These are phyloP conservation scores for Calonectria pauciramosa DNA, from an alignment of 2,329 filamentous ascomycete species.

Conservation along the genomic window DNA sequence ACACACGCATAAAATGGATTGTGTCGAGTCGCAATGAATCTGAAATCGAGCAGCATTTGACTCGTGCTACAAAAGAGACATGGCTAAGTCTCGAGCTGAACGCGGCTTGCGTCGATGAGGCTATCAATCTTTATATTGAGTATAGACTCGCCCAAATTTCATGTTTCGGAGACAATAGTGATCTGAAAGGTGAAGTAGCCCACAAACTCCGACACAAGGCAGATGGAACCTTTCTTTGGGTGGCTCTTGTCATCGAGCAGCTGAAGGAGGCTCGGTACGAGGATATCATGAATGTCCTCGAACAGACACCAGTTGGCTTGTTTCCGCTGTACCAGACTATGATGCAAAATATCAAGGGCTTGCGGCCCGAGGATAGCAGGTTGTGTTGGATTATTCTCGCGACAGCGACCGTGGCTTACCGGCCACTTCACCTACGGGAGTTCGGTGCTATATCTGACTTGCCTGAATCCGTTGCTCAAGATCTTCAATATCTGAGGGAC, in stretches of 20 bases:
- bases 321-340: conserved; percentile 54
- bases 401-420: conserved; percentile 36
- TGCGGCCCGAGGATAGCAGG: conserved; percentile 42
- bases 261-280: conserved; percentile 20
- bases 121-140: neutral
- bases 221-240: conserved; percentile 48
- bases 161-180: neutral
- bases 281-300: conserved; percentile 34
- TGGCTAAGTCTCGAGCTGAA: conserved; percentile 47
- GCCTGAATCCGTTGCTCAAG: conserved; percentile 6
- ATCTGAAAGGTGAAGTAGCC: neutral
- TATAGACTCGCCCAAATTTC: neutral
- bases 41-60: conserved; percentile 48
- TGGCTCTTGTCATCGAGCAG: conserved; percentile 39
- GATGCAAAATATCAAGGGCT: conserved; percentile 48
- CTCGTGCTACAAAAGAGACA: conserved; percentile 30
- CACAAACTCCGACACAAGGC: neutral
- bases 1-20: conserved; percentile 54
- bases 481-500: conserved; percentile 14
- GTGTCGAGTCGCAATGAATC: conserved; percentile 59
- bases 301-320: conserved; percentile 50
- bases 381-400: conserved; percentile 53
- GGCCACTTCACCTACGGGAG: conserved; percentile 54
- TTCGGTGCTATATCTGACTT: conserved; percentile 41
- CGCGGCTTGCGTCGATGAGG: neutral